Evolutionary conservation across 192 early-diverging fungal species (phyloP).

Genomic region (Umbelopsis sp.): DNA sequence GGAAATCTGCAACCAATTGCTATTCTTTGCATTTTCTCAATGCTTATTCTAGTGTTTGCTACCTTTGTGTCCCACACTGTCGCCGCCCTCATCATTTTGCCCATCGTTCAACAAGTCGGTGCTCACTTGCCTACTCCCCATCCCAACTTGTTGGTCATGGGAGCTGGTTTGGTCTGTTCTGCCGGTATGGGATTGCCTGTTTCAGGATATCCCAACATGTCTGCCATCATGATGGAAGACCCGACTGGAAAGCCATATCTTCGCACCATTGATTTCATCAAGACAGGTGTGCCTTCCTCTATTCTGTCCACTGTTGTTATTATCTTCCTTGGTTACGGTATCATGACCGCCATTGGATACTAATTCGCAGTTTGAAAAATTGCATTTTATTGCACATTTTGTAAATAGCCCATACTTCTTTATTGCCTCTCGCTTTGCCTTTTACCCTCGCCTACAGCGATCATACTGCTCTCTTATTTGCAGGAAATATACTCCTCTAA

Average conservation of each 20-base stretch:
- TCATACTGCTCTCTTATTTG: too few species aligned
- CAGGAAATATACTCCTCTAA: too few species aligned
- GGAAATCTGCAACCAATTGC: slow-evolving; percentile 50
- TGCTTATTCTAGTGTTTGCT: slow-evolving; percentile 66
- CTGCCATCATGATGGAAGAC: slow-evolving; percentile 70
- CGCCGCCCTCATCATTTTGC: slow-evolving; percentile 76
- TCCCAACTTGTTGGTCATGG: slow-evolving; percentile 73
- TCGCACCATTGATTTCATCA: slow-evolving; percentile 65
- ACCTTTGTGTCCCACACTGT: slow-evolving; percentile 83
- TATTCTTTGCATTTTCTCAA: slow-evolving; percentile 61
- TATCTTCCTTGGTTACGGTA: slow-evolving; percentile 63
- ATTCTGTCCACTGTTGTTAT: slow-evolving; percentile 58
- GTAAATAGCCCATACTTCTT: neutral
- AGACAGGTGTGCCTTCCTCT: slow-evolving; percentile 60
- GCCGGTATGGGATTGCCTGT: slow-evolving; percentile 61
- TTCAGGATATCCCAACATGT: slow-evolving; percentile 82
- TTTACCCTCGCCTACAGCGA: neutral
- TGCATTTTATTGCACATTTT: neutral
- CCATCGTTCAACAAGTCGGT: slow-evolving; percentile 73
- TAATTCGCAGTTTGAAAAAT: neutral
- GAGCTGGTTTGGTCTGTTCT: slow-evolving; percentile 54
- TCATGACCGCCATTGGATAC: slow-evolving; percentile 53
- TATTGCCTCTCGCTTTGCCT: neutral
- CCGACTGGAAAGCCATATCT: slow-evolving; percentile 68
- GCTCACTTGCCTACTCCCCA: slow-evolving; percentile 64